Percentiles rank a stretch among this genome's conserved stretches.
These are phyloP conservation scores for Osmozyma mogii DNA, from an alignment of 805 yeast genomes.

Conservation along the genomic window DNA sequence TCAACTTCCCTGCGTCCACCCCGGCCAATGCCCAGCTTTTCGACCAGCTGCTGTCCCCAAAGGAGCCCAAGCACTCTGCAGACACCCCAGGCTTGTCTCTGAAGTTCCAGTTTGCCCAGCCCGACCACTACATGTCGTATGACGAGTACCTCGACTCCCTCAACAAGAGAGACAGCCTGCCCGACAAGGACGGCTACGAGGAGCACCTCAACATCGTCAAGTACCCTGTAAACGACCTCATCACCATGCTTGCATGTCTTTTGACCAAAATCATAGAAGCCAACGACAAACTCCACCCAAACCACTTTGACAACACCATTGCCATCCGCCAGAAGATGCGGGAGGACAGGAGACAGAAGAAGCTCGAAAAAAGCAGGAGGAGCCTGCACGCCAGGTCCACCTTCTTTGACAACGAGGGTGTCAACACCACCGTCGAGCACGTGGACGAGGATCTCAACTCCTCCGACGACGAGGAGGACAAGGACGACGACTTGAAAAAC, in stretches of 20 bases:
- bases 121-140: slow-evolving; percentile 38
- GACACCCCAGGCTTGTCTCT: neutral
- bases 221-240: slow-evolving; percentile 71
- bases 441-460: slow-evolving; percentile 16
- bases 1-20: slow-evolving; percentile 6
- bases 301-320: slow-evolving; percentile 44
- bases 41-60: slow-evolving; percentile 2
- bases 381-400: slow-evolving; percentile 4
- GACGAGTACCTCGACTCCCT: slow-evolving; percentile 29
- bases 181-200: slow-evolving; percentile 17
- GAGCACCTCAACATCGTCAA: slow-evolving; percentile 71
- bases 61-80: neutral
- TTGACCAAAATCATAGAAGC: slow-evolving; percentile 84
- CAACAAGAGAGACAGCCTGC: slow-evolving; percentile 6
- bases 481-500: slow-evolving; percentile 38
- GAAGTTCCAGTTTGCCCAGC: slow-evolving; percentile 12
- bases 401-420: slow-evolving; percentile 8
- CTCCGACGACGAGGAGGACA: slow-evolving; percentile 18
- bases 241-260: slow-evolving; percentile 78
- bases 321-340: slow-evolving; percentile 32
- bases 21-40: slow-evolving; percentile 6
- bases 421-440: slow-evolving; percentile 12
- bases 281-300: slow-evolving; percentile 76
- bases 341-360: slow-evolving; percentile 18
- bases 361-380: slow-evolving; percentile 14